Base-by-base conservation (phyloP, 2,329 filamentous ascomycete genomes). In the Myrmaecium sp. region DNA sequence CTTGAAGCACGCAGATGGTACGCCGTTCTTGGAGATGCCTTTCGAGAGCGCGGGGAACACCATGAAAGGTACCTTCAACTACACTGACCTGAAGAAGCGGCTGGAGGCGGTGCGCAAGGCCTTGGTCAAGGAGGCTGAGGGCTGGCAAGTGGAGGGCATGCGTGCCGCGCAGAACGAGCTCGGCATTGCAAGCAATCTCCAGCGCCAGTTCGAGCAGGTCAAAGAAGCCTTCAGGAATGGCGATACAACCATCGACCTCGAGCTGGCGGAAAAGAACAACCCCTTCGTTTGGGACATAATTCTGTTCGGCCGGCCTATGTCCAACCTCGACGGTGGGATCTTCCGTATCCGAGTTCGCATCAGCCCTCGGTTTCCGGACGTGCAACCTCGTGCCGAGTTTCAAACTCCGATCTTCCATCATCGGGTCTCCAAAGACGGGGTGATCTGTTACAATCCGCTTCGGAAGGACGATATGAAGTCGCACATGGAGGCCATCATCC, bases 281-380 rank as follows among this genome's bases (percentile, higher is more conserved):
- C 84, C 86, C 0, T 94, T 94, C 43, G 63, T 86, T 12, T 95
- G 89, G 89, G 52, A 66, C 12, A 49, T 95, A 32, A 89, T 81
- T 2, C 84, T 93, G 47, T 91, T 94, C 46, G 89, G 89, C 14
- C 69, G 75, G 29, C 81, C 83, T 1, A 91, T 89, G 76, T 92
- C 83, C 5, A 83, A 92, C 38, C 67, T 95, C 2, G 86, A 95
- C 40, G 86, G 84, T 10, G 83, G 86, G 2, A 66, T 95, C 33
- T 86, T 95, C 57, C 70, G 69, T 33, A 75, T 94, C 48, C 75
- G 65, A 40, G 62, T 95, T 29, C 63, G 62, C 41, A 74, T 95
- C 41, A 92, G 82, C 40, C 74, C 81, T 5, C 68, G 71, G 5
- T 95, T 94, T 43, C 89, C 89, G 0, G 70, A 80, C 21, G 80